Percentiles rank a stretch among this genome's conserved stretches.
These are phyloP conservation scores for Xylaria acuta DNA, from an alignment of 495 filamentous ascomycete genomes.

Conservation along the genomic window DNA sequence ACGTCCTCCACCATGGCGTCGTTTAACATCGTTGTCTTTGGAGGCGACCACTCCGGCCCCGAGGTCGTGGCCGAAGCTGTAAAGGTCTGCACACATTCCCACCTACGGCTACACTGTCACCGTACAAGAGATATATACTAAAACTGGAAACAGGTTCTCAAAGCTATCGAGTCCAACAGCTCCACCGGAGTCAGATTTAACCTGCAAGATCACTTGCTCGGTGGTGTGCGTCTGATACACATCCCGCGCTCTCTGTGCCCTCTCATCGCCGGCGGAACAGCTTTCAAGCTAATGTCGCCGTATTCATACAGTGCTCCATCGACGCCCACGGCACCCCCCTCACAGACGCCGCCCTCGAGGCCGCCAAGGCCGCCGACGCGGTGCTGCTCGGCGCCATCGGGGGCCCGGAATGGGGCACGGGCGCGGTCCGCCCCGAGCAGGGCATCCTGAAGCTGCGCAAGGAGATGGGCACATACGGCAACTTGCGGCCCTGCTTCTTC, in stretches of 20 bases:
- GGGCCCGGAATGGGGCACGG: constrained; percentile 96
- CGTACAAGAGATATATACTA: not conserved
- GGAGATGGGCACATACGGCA: constrained; percentile 92
- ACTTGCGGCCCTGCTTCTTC: constrained; percentile 97
- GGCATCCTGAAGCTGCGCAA: constrained; percentile 93
- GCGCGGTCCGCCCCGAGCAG: constrained; percentile 89
- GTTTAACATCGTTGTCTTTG: constrained; percentile 72
- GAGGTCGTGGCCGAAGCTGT: constrained; percentile 83
- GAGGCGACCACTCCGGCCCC: constrained; percentile 92
- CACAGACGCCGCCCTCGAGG: constrained; percentile 82
- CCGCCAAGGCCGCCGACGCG: constrained; percentile 89
- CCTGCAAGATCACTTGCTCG: constrained; percentile 89
- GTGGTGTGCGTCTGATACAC: constrained; percentile 72
- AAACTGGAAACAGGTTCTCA: constrained; percentile 68
- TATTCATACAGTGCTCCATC: constrained; percentile 74
- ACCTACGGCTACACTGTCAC: no score
- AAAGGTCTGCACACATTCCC: constrained; percentile 65
- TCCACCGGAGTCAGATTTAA: constrained; percentile 78
- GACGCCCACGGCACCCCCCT: constrained; percentile 78
- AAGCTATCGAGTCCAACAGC: constrained; percentile 71
- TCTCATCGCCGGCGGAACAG: constrained; percentile 1
- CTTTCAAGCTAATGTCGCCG: not conserved
- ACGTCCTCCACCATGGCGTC: constrained; percentile 51
- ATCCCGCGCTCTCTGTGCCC: not conserved
- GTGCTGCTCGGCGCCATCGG: constrained; percentile 95